phyloP scores from a whole-genome alignment of 2,329 filamentous ascomycete genomes.

The Metarhizium guizhouense region DNA sequence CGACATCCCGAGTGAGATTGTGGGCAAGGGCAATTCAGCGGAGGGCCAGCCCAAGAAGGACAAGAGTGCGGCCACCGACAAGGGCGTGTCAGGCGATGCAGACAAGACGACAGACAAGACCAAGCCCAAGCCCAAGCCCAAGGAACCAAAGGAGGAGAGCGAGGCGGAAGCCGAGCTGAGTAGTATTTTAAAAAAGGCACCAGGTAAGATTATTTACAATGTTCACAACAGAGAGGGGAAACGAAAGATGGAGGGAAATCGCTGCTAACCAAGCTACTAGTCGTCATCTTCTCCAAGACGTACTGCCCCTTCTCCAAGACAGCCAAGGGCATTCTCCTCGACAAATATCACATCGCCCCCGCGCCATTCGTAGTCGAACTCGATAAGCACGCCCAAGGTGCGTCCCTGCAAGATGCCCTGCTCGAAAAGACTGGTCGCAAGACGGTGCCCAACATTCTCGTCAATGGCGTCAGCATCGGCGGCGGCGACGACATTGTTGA shows the following conservation, averaged over 20 bases:
- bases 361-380: slow-evolving; percentile 84
- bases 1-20: slow-evolving; percentile 46
- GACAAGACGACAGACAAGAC: slow-evolving; percentile 2
- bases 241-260: background rate
- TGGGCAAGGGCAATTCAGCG: slow-evolving; percentile 51
- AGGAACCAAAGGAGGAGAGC: slow-evolving; percentile 49
- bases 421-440: slow-evolving; percentile 64
- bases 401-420: slow-evolving; percentile 62
- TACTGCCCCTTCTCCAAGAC: slow-evolving; percentile 82
- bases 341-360: slow-evolving; percentile 76
- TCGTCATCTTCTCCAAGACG: slow-evolving; percentile 92
- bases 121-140: slow-evolving; percentile 18
- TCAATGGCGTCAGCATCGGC: slow-evolving; percentile 82
- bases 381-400: slow-evolving; percentile 69
- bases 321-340: slow-evolving; percentile 77
- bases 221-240: no score
- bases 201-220: slow-evolving; percentile 49
- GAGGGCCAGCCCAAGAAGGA: slow-evolving; percentile 35
- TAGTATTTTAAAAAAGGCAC: slow-evolving; percentile 71
- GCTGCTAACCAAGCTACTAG: slow-evolving; percentile 31
- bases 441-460: slow-evolving; percentile 87
- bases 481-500: slow-evolving; percentile 78
- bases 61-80: slow-evolving; percentile 16
- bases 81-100: background rate
- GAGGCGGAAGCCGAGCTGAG: slow-evolving; percentile 65